A percentile compares a stretch with the other conserved stretches of the same genome.
Conservation (phyloP, 1,284 basidiomycete genomes). For the Vanrija pseudolonga region DNA sequence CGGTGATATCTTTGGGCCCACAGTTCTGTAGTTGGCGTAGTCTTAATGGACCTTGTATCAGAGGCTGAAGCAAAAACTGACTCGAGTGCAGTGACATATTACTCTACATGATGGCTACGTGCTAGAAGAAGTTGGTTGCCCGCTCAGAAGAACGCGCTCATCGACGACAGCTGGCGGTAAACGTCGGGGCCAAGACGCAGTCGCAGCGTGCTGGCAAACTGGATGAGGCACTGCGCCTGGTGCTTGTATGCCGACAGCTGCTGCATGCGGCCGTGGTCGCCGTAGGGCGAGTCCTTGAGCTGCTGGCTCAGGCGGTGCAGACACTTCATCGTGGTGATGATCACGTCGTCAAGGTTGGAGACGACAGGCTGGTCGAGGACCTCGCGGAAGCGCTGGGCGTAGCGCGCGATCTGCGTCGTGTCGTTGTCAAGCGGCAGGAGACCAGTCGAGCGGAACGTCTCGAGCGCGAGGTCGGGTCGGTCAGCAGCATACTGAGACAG, state of each 20-base stretch:
- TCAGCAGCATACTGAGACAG: conserved; percentile 71
- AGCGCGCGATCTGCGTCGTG: conserved; percentile 75
- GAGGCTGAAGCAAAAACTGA: no score
- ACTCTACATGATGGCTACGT: not conserved
- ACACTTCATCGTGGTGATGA: conserved; percentile 91
- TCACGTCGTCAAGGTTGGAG: conserved; percentile 81
- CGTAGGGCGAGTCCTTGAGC: conserved; percentile 67
- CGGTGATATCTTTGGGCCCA: no score
- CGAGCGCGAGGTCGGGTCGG: conserved; percentile 71
- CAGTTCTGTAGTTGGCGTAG: no score
- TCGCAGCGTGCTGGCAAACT: conserved; percentile 81
- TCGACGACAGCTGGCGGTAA: conserved; percentile 69
- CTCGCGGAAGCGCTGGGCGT: conserved; percentile 85
- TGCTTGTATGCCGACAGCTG: conserved; percentile 41
- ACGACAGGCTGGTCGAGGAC: conserved; percentile 75
- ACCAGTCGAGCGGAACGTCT: conserved; percentile 85
- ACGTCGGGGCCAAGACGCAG: conserved; percentile 87
- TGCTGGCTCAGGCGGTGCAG: conserved; percentile 74
- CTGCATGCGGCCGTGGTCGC: conserved; percentile 51
- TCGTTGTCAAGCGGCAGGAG: conserved; percentile 86
- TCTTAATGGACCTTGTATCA: no score
- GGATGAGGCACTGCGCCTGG: conserved; percentile 59
- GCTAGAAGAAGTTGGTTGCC: not conserved
- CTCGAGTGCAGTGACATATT: no score
- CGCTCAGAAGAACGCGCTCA: conserved; percentile 31